Evolutionary conservation across 1,284 basidiomycete genomes (phyloP).

Genomic region (Fomes fomentarius): DNA sequence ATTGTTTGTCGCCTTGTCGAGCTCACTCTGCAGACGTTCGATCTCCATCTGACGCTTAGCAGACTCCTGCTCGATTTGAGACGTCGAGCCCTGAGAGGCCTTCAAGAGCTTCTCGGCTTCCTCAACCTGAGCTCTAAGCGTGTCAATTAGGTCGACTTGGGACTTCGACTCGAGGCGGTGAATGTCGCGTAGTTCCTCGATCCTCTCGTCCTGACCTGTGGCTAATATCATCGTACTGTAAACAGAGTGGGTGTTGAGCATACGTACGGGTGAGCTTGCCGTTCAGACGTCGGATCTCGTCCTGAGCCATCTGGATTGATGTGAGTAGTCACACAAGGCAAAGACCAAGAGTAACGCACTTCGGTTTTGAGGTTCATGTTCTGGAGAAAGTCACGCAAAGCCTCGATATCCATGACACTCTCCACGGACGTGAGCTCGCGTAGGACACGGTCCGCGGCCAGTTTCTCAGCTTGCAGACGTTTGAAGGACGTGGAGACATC

Average conservation of each 20-base stretch:
- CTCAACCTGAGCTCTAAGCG: constrained; percentile 66
- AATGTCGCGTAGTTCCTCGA: constrained; percentile 83
- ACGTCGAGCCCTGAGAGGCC: constrained; percentile 52
- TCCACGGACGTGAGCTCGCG: constrained; percentile 77
- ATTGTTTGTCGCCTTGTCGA: constrained; percentile 59
- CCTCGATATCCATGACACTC: constrained; percentile 64
- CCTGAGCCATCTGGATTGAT: constrained; percentile 59
- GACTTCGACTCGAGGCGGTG: constrained; percentile 80
- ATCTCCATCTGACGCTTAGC: constrained; percentile 56
- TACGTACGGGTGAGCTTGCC: constrained; percentile 72
- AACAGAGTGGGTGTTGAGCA: not conserved
- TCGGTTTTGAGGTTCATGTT: constrained; percentile 71
- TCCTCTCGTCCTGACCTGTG: constrained; percentile 80
- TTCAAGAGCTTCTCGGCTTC: constrained; percentile 72
- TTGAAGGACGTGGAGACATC: constrained; percentile 81
- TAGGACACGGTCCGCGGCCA: constrained; percentile 71
- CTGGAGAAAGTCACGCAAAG: constrained; percentile 74
- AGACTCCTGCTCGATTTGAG: constrained; percentile 49
- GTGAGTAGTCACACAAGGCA: not conserved
- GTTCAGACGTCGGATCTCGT: constrained; percentile 75
- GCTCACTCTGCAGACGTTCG: constrained; percentile 59
- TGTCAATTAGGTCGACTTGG: constrained; percentile 73
- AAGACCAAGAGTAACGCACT: constrained; percentile 43
- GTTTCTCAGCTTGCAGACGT: constrained; percentile 69
- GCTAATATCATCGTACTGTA: constrained; percentile 5